Conservation (phyloP, 495 filamentous ascomycete species). For the Aspergillus asperescens region DNA sequence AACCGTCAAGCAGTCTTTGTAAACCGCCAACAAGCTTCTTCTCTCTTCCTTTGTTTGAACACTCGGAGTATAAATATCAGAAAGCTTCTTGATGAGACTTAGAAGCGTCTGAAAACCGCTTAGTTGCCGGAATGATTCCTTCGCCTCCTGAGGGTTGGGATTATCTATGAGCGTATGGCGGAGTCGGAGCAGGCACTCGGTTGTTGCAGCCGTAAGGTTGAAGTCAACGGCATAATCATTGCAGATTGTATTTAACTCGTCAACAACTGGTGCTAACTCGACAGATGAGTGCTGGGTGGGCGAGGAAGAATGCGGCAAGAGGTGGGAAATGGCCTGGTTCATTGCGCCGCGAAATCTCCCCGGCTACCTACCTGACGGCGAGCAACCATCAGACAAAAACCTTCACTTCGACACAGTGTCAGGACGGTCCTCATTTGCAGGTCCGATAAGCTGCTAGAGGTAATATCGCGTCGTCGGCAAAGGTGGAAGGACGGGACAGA, state of each 20-base stretch:
- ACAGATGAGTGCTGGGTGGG: conserved; percentile 53
- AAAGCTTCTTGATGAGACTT: conserved; percentile 59
- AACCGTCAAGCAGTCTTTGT: conserved; percentile 64
- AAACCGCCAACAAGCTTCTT: conserved; percentile 58
- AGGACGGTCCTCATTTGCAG: conserved; percentile 43
- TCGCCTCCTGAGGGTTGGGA: conserved; percentile 39
- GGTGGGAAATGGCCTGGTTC: conserved; percentile 41
- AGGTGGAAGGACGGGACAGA: conserved; percentile 12
- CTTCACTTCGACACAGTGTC: conserved; percentile 28
- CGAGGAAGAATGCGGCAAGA: conserved; percentile 59
- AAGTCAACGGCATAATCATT: conserved; percentile 20
- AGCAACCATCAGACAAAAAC: conserved; percentile 40
- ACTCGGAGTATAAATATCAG: conserved; percentile 62
- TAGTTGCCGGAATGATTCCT: conserved; percentile 80
- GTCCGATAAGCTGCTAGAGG: conserved; percentile 16
- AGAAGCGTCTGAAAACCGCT: conserved; percentile 75
- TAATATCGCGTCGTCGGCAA: background rate
- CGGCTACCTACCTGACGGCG: conserved; percentile 33
- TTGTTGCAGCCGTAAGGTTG: conserved; percentile 30
- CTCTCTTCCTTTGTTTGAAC: conserved; percentile 51
- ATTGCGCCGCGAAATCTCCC: conserved; percentile 37
- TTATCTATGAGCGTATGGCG: conserved; percentile 55
- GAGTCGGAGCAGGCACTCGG: conserved; percentile 41
- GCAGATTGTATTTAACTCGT: conserved; percentile 41
- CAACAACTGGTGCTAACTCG: conserved; percentile 55